Percentiles rank a stretch among this genome's conserved stretches.
Conservation (phyloP, 2,329 filamentous ascomycete genomes). For the Arachnomyces sp. region DNA sequence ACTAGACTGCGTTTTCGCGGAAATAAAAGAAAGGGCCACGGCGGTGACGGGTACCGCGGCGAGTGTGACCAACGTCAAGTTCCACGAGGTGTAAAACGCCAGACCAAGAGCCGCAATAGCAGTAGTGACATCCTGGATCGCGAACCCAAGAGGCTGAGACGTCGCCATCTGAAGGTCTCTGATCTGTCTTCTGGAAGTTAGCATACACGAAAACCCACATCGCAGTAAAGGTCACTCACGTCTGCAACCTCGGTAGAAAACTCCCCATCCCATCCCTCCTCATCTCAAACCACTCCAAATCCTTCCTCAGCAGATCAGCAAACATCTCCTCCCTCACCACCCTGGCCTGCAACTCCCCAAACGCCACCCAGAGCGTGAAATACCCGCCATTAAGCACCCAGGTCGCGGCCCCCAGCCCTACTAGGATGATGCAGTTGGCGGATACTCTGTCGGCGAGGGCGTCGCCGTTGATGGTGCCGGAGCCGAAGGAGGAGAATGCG, state of each 20-base stretch:
- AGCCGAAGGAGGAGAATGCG: conserved; percentile 58
- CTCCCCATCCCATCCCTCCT: conserved; percentile 63
- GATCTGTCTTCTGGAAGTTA: conserved; percentile 54
- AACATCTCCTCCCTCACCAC: conserved; percentile 60
- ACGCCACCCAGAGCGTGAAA: conserved; percentile 63
- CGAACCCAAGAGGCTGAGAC: conserved; percentile 68
- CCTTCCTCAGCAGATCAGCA: conserved; percentile 56
- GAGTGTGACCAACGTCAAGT: conserved; percentile 70
- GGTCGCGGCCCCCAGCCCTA: conserved; percentile 53
- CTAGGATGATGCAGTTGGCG: conserved; percentile 54
- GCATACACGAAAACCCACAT: conserved; percentile 3
- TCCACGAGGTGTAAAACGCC: conserved; percentile 74
- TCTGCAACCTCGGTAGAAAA: conserved; percentile 62
- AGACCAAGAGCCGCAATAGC: conserved; percentile 58
- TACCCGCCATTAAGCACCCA: conserved; percentile 62
- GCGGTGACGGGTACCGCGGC: conserved; percentile 62
- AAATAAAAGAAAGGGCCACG: conserved; percentile 51
- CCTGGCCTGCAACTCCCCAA: conserved; percentile 72
- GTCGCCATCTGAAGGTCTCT: conserved; percentile 72
- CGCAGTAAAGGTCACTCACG: conserved; percentile 43
- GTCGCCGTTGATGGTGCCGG: conserved; percentile 39
- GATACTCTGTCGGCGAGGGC: conserved; percentile 50
- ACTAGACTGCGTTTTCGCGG: conserved; percentile 53
- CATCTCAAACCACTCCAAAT: conserved; percentile 75
- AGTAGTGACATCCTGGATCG: conserved; percentile 57